Percentiles rank a stretch among this genome's conserved stretches.
Evolutionary conservation across 2,329 filamentous ascomycete genomes (phyloP).

Genomic region (Onygenales sp.): DNA sequence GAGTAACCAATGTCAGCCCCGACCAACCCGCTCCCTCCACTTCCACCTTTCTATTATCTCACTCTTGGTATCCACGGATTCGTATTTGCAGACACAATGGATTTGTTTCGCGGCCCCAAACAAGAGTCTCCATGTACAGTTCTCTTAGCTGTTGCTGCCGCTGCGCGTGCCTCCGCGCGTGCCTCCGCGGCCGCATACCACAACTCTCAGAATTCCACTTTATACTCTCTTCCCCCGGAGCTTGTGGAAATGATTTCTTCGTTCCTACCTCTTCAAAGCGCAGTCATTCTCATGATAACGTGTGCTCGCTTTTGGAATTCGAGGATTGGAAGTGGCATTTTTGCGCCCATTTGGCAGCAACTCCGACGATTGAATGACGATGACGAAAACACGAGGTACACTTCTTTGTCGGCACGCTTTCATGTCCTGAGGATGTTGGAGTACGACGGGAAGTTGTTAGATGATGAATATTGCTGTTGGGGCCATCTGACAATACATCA

Average conservation of each 20-base stretch:
- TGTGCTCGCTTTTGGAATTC: not conserved
- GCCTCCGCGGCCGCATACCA: not conserved
- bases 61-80: no score
- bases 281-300: not conserved
- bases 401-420: not conserved
- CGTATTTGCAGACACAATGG: not conserved
- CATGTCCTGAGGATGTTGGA: slow-evolving; percentile 1
- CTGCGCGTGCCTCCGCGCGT: not conserved
- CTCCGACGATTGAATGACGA: not conserved
- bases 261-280: not conserved
- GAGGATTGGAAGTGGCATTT: not conserved
- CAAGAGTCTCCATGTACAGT: not conserved
- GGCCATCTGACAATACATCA: not conserved
- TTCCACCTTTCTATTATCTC: no score
- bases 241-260: not conserved
- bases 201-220: not conserved
- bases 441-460: not conserved
- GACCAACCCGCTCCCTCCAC: no score
- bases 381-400: not conserved
- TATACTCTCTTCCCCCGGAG: not conserved
- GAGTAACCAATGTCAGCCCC: no score
- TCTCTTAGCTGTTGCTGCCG: not conserved
- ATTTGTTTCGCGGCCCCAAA: not conserved
- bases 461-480: not conserved
- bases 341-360: not conserved